A percentile compares a stretch with the other conserved stretches of the same genome.
phyloP scores from a whole-genome alignment of 2,329 filamentous ascomycete species.

The Trichophaea hybrida region DNA sequence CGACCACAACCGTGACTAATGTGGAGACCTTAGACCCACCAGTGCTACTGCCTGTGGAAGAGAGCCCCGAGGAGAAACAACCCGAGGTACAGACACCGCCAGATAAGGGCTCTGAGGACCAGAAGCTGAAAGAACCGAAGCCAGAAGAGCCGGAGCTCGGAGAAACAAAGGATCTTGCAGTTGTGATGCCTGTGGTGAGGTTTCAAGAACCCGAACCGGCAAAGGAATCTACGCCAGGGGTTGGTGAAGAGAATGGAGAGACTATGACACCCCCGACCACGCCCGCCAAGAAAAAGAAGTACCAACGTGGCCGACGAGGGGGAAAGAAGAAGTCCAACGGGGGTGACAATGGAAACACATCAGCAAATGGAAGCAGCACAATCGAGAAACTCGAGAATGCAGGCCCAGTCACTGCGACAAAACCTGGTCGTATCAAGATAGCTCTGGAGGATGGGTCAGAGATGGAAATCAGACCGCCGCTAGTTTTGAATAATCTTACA shows the following conservation, averaged over 20 bases:
- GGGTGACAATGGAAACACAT: conserved; percentile 27
- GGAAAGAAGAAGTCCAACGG: conserved; percentile 35
- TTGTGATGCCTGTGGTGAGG: conserved; percentile 9
- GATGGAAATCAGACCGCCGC: too few species aligned
- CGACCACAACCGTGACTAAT: not conserved
- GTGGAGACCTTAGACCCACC: not conserved
- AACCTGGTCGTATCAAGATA: too few species aligned
- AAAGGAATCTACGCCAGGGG: not conserved
- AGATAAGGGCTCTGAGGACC: not conserved
- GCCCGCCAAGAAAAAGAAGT: conserved; percentile 48
- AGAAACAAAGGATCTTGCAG: not conserved
- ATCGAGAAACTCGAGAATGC: too few species aligned
- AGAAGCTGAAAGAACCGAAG: not conserved
- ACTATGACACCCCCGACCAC: conserved; percentile 26
- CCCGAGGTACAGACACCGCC: conserved; percentile 1
- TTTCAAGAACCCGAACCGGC: conserved; percentile 10
- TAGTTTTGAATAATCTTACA: conserved; percentile 45
- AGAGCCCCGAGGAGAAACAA: not conserved
- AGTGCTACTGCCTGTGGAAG: too few species aligned
- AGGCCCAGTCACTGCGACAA: too few species aligned
- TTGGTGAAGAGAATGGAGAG: conserved; percentile 5
- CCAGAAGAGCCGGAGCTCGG: conserved; percentile 2
- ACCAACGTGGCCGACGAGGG: conserved; percentile 56
- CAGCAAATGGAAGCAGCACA: too few species aligned
- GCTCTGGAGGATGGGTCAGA: too few species aligned